A percentile compares a stretch with the other conserved stretches of the same genome.
Conservation (phyloP, 352 stramenopile genomes). For the Pythium sp. region DNA sequence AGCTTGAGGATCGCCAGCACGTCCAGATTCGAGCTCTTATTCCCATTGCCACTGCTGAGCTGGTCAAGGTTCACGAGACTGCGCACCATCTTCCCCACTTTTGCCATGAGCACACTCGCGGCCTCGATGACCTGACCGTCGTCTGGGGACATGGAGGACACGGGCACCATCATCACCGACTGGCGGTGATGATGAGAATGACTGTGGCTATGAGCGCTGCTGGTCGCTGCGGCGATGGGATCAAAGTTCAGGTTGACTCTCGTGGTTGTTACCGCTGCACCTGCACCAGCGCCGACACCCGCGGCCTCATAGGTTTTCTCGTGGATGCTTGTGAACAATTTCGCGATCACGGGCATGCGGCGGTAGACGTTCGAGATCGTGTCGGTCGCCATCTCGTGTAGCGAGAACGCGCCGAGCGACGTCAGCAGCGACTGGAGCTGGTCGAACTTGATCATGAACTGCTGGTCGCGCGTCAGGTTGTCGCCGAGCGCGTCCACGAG, state of each 20-base stretch:
- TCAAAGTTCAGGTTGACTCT: conserved; percentile 7
- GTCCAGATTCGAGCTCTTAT: conserved; percentile 27
- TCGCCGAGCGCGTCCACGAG: conserved; percentile 14
- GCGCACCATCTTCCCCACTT: conserved; percentile 61
- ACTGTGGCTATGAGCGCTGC: background rate
- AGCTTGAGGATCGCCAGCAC: conserved; percentile 51
- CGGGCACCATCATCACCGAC: background rate
- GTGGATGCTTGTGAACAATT: conserved; percentile 41
- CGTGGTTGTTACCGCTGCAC: background rate
- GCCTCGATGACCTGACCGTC: conserved; percentile 32
- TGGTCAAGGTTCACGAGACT: conserved; percentile 46
- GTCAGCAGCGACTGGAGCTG: conserved; percentile 55
- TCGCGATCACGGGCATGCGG: conserved; percentile 39
- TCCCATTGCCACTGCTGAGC: background rate
- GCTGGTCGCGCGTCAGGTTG: conserved; percentile 48
- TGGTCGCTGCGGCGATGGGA: background rate
- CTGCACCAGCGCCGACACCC: conserved; percentile 23
- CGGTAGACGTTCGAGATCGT: conserved; percentile 48
- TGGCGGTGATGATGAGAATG: background rate
- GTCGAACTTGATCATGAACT: conserved; percentile 63
- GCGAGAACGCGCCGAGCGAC: conserved; percentile 30
- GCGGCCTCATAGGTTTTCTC: conserved; percentile 39
- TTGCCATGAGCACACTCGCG: conserved; percentile 39
- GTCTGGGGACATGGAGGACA: conserved; percentile 1
- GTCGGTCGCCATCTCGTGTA: conserved; percentile 53